Evolutionary conservation across 306 rosid species (phyloP).

Genomic region (Purshia tridentata): DNA sequence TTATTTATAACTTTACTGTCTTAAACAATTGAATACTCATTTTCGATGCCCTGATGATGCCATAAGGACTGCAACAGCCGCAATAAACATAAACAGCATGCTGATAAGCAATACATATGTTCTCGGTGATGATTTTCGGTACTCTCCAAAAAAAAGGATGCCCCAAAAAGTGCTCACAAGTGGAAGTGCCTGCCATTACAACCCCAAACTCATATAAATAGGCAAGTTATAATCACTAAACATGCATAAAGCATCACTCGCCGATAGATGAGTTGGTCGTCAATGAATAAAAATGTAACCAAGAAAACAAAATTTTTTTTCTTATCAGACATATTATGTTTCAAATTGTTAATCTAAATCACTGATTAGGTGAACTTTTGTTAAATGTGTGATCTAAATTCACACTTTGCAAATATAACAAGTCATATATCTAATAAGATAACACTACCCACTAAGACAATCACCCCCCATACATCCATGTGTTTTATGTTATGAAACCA

Average conservation of each 20-base stretch:
- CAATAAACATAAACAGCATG: constrained; percentile 79
- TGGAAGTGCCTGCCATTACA: constrained; percentile 70
- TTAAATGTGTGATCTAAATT: too few relatives aligned
- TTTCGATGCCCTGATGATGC: constrained; percentile 80
- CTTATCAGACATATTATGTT: too few relatives aligned
- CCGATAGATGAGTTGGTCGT: too few relatives aligned
- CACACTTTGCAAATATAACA: too few relatives aligned
- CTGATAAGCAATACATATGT: constrained; percentile 54
- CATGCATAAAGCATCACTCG: neutral
- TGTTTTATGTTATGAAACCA: constrained; percentile 22
- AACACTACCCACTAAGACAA: too few relatives aligned
- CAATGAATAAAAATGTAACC: too few relatives aligned
- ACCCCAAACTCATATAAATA: neutral
- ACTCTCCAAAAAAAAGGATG: constrained; percentile 69
- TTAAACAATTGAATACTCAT: constrained; percentile 22
- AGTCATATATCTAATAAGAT: too few relatives aligned
- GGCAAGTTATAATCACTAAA: neutral
- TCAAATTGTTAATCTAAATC: too few relatives aligned
- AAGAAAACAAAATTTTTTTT: too few relatives aligned
- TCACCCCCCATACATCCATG: neutral
- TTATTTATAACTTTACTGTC: neutral
- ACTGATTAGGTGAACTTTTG: too few relatives aligned
- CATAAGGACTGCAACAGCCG: constrained; percentile 71
- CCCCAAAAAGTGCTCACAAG: constrained; percentile 96
- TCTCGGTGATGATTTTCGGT: constrained; percentile 72